A percentile compares a stretch with the other conserved stretches of the same genome.
Evolutionary conservation across 2,329 filamentous ascomycete genomes (phyloP).

Genomic region (Cordyceps pruinosa): DNA sequence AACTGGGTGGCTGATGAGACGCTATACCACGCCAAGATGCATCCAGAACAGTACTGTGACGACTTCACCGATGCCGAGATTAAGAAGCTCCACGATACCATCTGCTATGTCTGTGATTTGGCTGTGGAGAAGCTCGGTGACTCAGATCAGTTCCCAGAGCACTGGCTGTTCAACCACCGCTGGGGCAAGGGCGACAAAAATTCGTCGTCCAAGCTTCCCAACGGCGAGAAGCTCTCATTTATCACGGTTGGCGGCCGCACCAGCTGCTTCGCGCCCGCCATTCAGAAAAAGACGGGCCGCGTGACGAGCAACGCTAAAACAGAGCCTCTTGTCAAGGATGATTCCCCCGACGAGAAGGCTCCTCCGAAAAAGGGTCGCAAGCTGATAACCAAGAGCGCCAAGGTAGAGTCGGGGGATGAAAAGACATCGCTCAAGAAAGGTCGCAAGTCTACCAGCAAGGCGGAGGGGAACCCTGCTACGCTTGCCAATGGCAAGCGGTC

Average conservation of each 20-base stretch:
- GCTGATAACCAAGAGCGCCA: conserved; percentile 16
- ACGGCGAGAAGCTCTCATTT: conserved; percentile 76
- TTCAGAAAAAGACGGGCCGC: conserved; percentile 71
- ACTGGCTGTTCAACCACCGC: conserved; percentile 83
- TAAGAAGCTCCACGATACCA: conserved; percentile 60
- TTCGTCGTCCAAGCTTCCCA: conserved; percentile 61
- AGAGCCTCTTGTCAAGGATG: conserved; percentile 28
- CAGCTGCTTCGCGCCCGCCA: conserved; percentile 75
- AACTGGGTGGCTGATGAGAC: conserved; percentile 98
- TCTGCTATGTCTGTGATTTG: conserved; percentile 72
- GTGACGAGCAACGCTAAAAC: conserved; percentile 37
- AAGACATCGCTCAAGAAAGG: conserved; percentile 20
- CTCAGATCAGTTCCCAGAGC: conserved; percentile 72
- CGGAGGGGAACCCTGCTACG: conserved; percentile 16
- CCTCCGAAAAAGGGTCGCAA: conserved; percentile 19
- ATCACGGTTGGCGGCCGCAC: conserved; percentile 87
- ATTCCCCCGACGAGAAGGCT: conserved; percentile 21
- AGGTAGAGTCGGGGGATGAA: conserved; percentile 22
- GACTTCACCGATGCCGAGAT: conserved; percentile 69
- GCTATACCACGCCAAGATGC: conserved; percentile 78
- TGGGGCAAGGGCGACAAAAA: conserved; percentile 88
- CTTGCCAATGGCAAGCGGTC: conserved; percentile 19
- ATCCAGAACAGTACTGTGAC: conserved; percentile 90
- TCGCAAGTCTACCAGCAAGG: conserved; percentile 16
- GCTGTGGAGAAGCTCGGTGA: conserved; percentile 76